Conservation (phyloP, 1,139 yeast genomes). For the Tardiomyces depauwii region DNA sequence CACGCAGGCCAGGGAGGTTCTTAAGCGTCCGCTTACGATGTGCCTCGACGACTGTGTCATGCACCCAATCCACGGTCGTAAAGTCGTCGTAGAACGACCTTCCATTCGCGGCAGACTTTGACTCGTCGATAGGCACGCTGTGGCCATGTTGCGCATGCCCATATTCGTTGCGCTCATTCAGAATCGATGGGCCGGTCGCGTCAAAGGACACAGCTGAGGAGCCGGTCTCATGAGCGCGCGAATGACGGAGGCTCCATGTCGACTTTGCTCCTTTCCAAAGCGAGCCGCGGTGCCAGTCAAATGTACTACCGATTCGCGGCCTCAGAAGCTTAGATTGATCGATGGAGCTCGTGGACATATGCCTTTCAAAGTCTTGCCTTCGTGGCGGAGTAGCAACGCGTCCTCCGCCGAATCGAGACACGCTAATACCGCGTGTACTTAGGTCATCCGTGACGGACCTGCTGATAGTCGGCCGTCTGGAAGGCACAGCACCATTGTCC, state of each 20-base stretch:
- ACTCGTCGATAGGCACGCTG: too few species aligned
- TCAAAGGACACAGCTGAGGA: not conserved
- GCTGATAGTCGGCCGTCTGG: too few species aligned
- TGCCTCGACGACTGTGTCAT: constrained; percentile 50
- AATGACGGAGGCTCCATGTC: constrained; percentile 37
- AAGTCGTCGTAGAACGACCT: constrained; percentile 23
- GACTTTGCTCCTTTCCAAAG: constrained; percentile 37
- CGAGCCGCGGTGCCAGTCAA: constrained; percentile 23
- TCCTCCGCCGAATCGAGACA: too few species aligned
- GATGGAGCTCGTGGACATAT: constrained; percentile 28
- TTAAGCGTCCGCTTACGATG: constrained; percentile 7
- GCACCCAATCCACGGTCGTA: constrained; percentile 74
- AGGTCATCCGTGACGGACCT: too few species aligned
- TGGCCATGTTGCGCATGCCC: too few species aligned
- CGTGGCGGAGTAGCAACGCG: too few species aligned
- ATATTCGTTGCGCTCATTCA: too few species aligned
- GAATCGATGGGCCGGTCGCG: too few species aligned
- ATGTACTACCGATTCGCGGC: constrained; percentile 26
- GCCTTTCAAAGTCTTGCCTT: not conserved
- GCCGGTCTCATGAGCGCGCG: constrained; percentile 22
- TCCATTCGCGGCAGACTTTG: not conserved
- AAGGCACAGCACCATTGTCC: too few species aligned
- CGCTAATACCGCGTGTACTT: too few species aligned
- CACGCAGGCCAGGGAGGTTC: constrained; percentile 4
- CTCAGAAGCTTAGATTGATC: constrained; percentile 35